Base-by-base conservation (phyloP, 2,329 filamentous ascomycete species). In the Pezicula radicicola region DNA sequence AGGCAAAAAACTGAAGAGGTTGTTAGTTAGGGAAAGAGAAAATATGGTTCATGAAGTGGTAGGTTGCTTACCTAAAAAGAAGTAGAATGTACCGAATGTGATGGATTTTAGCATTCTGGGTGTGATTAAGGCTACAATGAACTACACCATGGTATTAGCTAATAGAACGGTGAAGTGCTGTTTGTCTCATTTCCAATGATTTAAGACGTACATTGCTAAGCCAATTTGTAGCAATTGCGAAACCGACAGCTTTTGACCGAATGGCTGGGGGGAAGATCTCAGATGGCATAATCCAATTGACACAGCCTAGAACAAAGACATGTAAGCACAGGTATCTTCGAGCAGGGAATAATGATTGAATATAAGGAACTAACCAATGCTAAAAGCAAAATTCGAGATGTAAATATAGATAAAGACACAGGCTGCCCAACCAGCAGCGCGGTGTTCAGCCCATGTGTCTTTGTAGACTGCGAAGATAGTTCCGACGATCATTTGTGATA, bases 401-500 rank as follows among this genome's bases (percentile, higher is more conserved):
- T 63, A 66, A 18, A 66, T 55, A 64, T 64, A 66, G 21, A 66
- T 62, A 25, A 66, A 53, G 10, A 55, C 63, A 12, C 72, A 70
- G 6, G 71, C 70, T 2, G 61, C 61, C 71, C 68, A 73, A 2
- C 68, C 70, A 4, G 68, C 70, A 6, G 59, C 63, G 1, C 57
- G 62, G 44, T 74, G 70, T 2, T 58, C 48, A 0, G 62, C 55
- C 71, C 69, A 71, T 50, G 69, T 65, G 19, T 71, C 60, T 35
- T 64, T 60, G 43, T 68, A 71, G 25, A 69, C 68, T 33, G 82
- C 87, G 9, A 84, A 77, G 50, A 89, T 85, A 36, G 81, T 75
- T 1, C 85, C 85, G 51, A 89, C 84, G 61, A 89, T 85, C 59
- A 77, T 54, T 78, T 82, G 52, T 83, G 74, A 2, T 68, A 72